phyloP scores from a whole-genome alignment of 768 basidiomycete genomes.

The Hypholoma fasciculare region DNA sequence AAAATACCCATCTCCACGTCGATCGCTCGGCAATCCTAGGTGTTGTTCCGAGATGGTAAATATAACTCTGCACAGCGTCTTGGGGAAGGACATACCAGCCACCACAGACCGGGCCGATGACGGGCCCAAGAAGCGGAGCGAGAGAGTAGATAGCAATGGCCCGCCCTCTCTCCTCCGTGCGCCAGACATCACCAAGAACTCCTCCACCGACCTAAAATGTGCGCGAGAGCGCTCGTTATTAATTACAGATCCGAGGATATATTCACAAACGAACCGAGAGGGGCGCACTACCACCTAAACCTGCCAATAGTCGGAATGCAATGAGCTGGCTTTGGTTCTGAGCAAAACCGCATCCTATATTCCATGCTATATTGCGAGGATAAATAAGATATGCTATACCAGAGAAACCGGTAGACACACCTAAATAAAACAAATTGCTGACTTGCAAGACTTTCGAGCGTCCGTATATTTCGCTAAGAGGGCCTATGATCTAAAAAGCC shows the following conservation, averaged over 20 bases:
- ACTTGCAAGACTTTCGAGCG: conserved; percentile 60
- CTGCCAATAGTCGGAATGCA: conserved; percentile 68
- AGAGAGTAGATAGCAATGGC: conserved; percentile 66
- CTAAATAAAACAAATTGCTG: conserved; percentile 67
- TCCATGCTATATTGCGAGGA: conserved; percentile 45
- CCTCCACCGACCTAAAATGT: conserved; percentile 56
- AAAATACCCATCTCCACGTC: conserved; percentile 80
- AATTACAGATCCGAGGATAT: conserved; percentile 16
- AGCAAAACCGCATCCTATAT: conserved; percentile 66
- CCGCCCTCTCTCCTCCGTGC: conserved; percentile 59
- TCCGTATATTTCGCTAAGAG: conserved; percentile 73
- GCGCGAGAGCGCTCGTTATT: not conserved
- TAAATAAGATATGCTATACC: not conserved
- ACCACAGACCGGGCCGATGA: conserved; percentile 61
- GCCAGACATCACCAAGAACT: conserved; percentile 61
- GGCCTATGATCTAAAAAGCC: conserved; percentile 44
- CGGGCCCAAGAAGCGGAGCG: conserved; percentile 66
- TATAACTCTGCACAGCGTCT: not conserved
- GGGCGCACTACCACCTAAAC: conserved; percentile 74
- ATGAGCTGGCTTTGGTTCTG: conserved; percentile 57
- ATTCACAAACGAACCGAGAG: conserved; percentile 49
- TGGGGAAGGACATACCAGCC: conserved; percentile 43
- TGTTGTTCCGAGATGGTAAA: no score
- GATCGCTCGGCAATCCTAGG: conserved; percentile 55
- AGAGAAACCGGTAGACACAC: conserved; percentile 29